Percentiles rank a stretch among this genome's conserved stretches.
Conservation (phyloP, 805 yeast species). For the Candida pseudofarinosa region DNA sequence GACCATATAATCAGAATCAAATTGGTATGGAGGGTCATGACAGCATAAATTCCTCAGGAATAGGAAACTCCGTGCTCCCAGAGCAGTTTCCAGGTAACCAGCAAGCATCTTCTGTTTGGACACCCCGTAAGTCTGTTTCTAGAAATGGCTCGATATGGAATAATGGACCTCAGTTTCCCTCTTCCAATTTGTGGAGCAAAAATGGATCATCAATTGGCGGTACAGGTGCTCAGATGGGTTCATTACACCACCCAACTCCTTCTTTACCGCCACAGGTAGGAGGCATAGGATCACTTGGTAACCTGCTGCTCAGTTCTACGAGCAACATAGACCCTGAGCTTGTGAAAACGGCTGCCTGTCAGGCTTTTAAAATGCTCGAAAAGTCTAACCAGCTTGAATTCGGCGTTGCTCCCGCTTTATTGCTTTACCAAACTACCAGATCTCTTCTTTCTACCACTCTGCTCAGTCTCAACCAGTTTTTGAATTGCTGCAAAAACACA, state of each 20-base stretch:
- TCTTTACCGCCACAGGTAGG: conserved; percentile 7
- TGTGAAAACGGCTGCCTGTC: conserved; percentile 41
- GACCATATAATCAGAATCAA: background rate
- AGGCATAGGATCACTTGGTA: conserved; percentile 3
- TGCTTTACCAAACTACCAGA: conserved; percentile 30
- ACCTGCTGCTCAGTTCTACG: background rate
- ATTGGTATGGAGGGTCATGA: background rate
- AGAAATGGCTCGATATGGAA: conserved; percentile 33
- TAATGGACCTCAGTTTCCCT: conserved; percentile 7
- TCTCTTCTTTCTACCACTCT: conserved; percentile 22
- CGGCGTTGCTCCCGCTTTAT: conserved; percentile 32
- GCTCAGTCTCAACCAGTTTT: conserved; percentile 29
- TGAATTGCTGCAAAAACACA: conserved; percentile 22
- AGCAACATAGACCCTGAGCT: conserved; percentile 21
- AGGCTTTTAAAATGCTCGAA: conserved; percentile 35
- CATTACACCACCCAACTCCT: background rate
- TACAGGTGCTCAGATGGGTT: background rate
- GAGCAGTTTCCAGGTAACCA: conserved; percentile 3
- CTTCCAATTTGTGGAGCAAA: conserved; percentile 7
- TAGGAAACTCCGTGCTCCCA: conserved; percentile 3
- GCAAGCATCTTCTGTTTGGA: conserved; percentile 10
- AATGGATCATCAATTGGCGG: background rate
- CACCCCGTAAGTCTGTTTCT: conserved; percentile 8
- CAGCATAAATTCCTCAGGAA: background rate
- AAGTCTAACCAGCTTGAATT: conserved; percentile 32